Evolutionary conservation across 192 early-diverging fungal species (phyloP).

Genomic region (Coemansia aciculifera): DNA sequence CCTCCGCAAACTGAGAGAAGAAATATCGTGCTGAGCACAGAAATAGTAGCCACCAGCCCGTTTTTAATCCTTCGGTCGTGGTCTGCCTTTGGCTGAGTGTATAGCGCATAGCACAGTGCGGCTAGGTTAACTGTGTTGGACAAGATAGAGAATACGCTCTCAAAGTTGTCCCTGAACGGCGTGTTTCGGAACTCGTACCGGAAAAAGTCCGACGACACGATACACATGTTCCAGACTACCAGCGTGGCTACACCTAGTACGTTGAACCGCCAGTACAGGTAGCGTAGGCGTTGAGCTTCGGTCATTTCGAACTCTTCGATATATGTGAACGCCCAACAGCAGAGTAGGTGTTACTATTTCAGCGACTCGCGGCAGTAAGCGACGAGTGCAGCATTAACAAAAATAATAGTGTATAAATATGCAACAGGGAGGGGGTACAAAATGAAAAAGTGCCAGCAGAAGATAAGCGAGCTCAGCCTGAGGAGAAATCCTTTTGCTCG

Average conservation of each 20-base stretch:
- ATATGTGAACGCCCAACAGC: conserved; percentile 2
- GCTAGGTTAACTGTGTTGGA: conserved; percentile 62
- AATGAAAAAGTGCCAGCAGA: background rate
- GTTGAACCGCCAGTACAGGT: conserved; percentile 60
- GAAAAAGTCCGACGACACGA: conserved; percentile 75
- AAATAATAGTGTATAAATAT: background rate
- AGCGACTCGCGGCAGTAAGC: background rate
- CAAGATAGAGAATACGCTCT: conserved; percentile 70
- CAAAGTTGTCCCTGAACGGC: conserved; percentile 66
- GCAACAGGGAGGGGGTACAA: background rate
- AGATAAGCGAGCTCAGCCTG: no score
- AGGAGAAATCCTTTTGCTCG: no score
- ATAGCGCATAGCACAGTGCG: conserved; percentile 54
- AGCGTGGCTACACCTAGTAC: conserved; percentile 71
- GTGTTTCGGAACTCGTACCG: conserved; percentile 59
- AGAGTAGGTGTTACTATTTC: background rate
- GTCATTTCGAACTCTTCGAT: conserved; percentile 10
- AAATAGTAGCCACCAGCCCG: conserved; percentile 54
- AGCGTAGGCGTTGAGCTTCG: conserved; percentile 11
- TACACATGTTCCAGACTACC: conserved; percentile 79
- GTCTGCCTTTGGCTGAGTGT: conserved; percentile 47
- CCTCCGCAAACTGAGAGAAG: conserved; percentile 57
- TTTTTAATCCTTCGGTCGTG: conserved; percentile 35
- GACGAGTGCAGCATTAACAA: background rate
- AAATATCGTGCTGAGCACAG: conserved; percentile 57